Base-by-base conservation (phyloP, 2,329 filamentous ascomycete species). In the Xylaria sp. region DNA sequence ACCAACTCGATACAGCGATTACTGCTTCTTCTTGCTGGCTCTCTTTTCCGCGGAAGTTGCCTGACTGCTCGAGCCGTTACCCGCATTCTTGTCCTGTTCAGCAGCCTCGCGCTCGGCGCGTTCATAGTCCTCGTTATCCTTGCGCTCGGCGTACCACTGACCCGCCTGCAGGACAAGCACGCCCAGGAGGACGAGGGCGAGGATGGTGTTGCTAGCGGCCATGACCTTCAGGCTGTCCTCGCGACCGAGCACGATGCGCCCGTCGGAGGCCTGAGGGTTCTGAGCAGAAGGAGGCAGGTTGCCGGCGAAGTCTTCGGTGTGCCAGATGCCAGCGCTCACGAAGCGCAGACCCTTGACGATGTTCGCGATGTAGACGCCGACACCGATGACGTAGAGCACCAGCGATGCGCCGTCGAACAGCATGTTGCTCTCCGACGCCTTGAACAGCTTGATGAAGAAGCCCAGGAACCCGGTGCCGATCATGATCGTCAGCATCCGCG, bases 71-170 rank as follows among this genome's bases (percentile, higher is more conserved):
- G 53, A 6, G 26, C 28, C 40, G 26, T 63, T 66, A 26, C 61
- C 66, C 15, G 68, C 84, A 3, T 65, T 69, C 68, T 76, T 73
- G 49, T 76, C 70, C 64, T 69, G 69, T 49, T 66, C 66, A 11
- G 58, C 59, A 4, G 54, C 79, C 65, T 79, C 74, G 69, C 78
- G 84, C 80, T 84, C 57, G 23, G 91, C 85, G 78, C 89, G 87
- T 77, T 88, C 89, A 65, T 87, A 85, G 80, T 97, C 94, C 79
- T 94, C 92, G 77, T 87, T 86, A 81, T 98, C 94, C 83, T 97
- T 97, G 78, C 93, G 88, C 87, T 98, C 94, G 31, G 96, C 96
- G 83, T 99, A 99, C 96, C 95, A 98, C 86, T 98, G 93, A 11
- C 96, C 96, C 23, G 93, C 93, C 88, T 99, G 96, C 77, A 99